These are phyloP conservation scores for Xerophyta viscosa DNA, from an alignment of 106 monocot genomes.

Conservation along the genomic window DNA sequence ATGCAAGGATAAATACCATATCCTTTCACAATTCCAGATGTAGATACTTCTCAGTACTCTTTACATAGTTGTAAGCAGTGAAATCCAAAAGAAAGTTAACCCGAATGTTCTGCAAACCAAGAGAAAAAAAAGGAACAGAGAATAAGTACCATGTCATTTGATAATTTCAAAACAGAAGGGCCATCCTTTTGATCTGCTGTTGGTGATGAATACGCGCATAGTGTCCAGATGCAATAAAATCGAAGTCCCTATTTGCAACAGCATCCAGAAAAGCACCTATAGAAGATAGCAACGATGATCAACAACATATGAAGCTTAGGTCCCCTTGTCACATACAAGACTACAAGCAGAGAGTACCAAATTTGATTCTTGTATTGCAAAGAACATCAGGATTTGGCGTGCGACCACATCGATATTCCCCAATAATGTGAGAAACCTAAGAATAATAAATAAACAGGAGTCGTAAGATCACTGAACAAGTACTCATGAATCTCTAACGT, in stretches of 20 bases:
- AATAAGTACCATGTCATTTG: constrained; percentile 65
- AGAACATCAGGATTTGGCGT: constrained; percentile 99
- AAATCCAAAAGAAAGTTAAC: too few relatives aligned
- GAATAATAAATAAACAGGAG: not conserved
- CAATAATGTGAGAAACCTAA: constrained; percentile 88
- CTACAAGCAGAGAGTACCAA: constrained; percentile 38
- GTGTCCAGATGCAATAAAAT: constrained; percentile 96
- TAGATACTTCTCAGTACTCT: too few relatives aligned
- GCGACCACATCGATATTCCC: constrained; percentile 81
- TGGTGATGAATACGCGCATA: constrained; percentile 78
- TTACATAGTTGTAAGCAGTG: too few relatives aligned
- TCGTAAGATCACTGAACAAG: too few relatives aligned
- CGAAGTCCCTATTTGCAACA: constrained; percentile 69
- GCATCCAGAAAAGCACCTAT: constrained; percentile 91
- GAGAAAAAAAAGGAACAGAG: not conserved
- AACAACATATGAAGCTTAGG: too few relatives aligned
- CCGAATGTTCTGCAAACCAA: too few relatives aligned
- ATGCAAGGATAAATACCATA: too few relatives aligned
- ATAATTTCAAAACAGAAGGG: constrained; percentile 67
- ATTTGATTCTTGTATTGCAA: constrained; percentile 98
- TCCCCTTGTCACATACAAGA: not conserved
- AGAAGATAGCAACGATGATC: too few relatives aligned
- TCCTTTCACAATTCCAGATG: too few relatives aligned
- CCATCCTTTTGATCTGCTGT: constrained; percentile 18
- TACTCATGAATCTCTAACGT: too few relatives aligned